Conservation (phyloP, 345 rosid species). For the Eucalyptus microcorys region DNA sequence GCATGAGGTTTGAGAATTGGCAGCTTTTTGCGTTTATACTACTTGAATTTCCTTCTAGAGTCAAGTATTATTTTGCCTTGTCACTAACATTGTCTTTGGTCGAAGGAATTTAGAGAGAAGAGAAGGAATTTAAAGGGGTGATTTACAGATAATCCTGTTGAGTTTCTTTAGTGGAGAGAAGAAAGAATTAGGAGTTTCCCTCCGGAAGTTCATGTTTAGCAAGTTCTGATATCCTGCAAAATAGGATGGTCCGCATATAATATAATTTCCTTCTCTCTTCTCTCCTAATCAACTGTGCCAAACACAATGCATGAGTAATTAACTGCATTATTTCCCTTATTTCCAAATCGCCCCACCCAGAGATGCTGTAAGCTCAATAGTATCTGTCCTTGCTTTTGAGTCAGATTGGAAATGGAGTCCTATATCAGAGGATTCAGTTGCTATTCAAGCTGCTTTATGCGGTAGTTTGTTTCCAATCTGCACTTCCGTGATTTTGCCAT, state of each 20-base stretch:
- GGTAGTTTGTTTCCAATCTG: neutral
- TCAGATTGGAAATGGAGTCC: neutral
- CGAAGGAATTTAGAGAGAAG: neutral
- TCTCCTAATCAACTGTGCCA: neutral
- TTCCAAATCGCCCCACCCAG: neutral
- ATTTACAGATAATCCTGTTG: neutral
- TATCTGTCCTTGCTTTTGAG: neutral
- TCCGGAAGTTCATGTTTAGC: neutral
- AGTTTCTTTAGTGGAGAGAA: neutral
- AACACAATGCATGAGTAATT: neutral
- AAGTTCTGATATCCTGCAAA: neutral
- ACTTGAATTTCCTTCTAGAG: neutral
- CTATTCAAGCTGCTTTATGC: neutral
- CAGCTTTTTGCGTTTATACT: neutral
- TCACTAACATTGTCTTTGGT: neutral
- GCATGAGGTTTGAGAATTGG: neutral
- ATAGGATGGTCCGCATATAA: neutral
- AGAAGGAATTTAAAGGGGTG: neutral
- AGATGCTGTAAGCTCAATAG: neutral
- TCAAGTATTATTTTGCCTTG: neutral
- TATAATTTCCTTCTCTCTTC: neutral
- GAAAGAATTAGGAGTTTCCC: neutral
- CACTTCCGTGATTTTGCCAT: neutral
- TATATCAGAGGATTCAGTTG: neutral
- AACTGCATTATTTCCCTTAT: neutral